Evolutionary conservation across 768 basidiomycete genomes (phyloP), one percentile per base, ranked within the genome.

Genomic region (Rhodocollybia butyracea): DNA sequence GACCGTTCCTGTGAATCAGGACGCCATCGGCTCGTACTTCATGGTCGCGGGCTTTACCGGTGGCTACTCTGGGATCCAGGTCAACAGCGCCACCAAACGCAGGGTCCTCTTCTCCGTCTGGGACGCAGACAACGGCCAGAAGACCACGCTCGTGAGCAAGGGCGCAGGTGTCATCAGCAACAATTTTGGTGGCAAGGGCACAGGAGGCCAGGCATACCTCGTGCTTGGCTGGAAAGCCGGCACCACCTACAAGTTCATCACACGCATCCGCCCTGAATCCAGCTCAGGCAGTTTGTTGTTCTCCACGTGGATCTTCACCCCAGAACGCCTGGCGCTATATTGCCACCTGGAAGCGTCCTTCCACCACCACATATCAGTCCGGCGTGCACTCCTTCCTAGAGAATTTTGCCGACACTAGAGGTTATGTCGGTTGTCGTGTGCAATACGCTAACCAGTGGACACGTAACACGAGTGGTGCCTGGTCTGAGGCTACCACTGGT

Each of bases 391-490:
- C 42, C 26, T 45, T 45, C 42, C 19, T 45, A 19, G 42, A 45
- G 42, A 45, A 45, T 45, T 45, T 45, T 19, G 19, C 8, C 42
- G 42, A 45, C 10, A 21, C 42, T 21, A 45, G 10, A 21, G 42
- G 42, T 10, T 45, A 45, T 45, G 19, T 21, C 19, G 19, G 42
- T 45, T 19, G 42, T 19, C 42, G 42, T 45, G 52, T 43, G 52
- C 52, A 43, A 27, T 54, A 54, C 41, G 39, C 24, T 17, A 54
- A 54, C 40, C 52, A 54, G 29, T 45, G 52, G 52, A 39, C 52
- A 34, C 52, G 41, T 22, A 54, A 45, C 40, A 30, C 32, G 40
- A 41, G 42, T 27, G 52, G 52, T 31, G 32, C 52, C 19, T 54
- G 52, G 52, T 54, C 52, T 29, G 52, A 54, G 29, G n/a, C 27